phyloP scores from a whole-genome alignment of 2,329 filamentous ascomycete species.

The Sclerotinia subarctica region DNA sequence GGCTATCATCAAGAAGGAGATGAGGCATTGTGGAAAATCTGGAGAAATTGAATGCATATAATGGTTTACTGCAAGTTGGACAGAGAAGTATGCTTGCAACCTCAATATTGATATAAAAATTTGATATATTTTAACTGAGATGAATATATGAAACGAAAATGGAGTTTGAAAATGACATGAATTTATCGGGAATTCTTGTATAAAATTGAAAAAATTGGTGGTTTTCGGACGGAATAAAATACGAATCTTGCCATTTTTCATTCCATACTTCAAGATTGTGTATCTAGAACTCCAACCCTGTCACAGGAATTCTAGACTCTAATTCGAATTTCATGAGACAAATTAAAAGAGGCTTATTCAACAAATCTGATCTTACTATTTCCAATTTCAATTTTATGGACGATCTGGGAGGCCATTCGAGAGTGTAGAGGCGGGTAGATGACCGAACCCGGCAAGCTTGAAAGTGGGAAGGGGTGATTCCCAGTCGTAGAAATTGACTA shows the following conservation, averaged over 20 bases:
- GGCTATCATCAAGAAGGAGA: neutral
- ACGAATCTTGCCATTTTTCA: no score
- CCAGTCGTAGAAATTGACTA: neutral
- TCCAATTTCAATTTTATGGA: neutral
- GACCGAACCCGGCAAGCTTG: neutral
- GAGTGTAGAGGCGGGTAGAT: neutral
- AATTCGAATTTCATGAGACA: neutral
- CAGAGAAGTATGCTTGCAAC: neutral
- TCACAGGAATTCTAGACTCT: neutral
- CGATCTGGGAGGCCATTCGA: neutral
- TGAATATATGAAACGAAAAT: neutral
- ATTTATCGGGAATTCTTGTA: neutral
- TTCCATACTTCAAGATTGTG: no score
- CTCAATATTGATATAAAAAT: neutral
- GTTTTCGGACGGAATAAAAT: no score
- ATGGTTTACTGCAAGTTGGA: neutral
- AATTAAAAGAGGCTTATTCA: neutral
- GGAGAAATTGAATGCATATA: neutral
- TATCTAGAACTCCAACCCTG: neutral
- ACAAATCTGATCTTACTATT: neutral
- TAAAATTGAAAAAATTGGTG: neutral
- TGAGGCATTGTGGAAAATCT: neutral
- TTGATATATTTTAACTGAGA: neutral
- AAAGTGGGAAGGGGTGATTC: neutral
- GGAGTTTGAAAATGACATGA: neutral